Evolutionary conservation across 2,329 filamentous ascomycete genomes (phyloP), one percentile per base, ranked within the genome.

Genomic region (Madurella fahalii): DNA sequence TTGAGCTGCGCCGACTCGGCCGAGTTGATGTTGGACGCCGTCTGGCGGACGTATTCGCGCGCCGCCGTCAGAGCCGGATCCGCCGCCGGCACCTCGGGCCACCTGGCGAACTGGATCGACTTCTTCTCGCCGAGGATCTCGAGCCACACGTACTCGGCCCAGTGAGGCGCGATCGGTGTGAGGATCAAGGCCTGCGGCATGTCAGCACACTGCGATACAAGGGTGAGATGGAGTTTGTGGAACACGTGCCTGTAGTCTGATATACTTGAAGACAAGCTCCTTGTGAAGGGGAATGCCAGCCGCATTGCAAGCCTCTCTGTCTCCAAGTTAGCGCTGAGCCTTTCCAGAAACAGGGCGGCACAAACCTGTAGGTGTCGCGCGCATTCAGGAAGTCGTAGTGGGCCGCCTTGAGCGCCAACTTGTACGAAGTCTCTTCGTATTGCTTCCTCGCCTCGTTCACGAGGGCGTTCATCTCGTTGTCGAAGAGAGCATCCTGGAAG

Each of bases 361-460:
- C 34, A 9, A 37, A 37, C 34, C 34, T 43, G 79, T 96, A 96
- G 69, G 87, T 89, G 73, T 96, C 91, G 62, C 92, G 86, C 40
- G 93, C 88, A 57, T 83, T 82, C n/a, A 84, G 89, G 74, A 97
- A 86, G 74, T 97, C 92, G 75, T 95, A 97, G 68, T 95, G 86
- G 18, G 84, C 87, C 13, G 86, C 83, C 76, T 94, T 93, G 58
- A 95, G 77, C n/a, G 90, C 90, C 60, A 90, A 80, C 75, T 91
- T 91, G 79, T 89, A 95, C 71, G 89, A 83, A 18, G 88, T 92
- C 47, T 82, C 79, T 60, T 84, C 78, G 75, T 96, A 97, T 68
- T 94, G 85, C 65, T 85, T 78, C 65, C 82, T 83, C 13, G 91
- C 84, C 72, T 96, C 89, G 47, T 81, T 79, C n/a, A 92, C 87